phyloP scores from a whole-genome alignment of 345 rosid genomes.

The Excoecaria cochinchinensis region DNA sequence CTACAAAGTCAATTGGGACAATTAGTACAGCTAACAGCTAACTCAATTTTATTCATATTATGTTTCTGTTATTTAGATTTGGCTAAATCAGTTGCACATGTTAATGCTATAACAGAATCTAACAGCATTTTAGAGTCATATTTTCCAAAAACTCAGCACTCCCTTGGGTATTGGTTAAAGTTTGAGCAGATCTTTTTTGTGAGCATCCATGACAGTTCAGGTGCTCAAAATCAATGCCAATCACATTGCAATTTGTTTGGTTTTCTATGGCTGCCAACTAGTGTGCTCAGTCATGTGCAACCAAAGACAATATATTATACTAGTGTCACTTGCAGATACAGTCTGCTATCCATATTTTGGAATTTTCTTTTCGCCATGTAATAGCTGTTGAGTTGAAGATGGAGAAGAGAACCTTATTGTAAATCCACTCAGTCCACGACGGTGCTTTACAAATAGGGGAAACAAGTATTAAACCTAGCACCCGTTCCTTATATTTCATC shows the following conservation, averaged over 20 bases:
- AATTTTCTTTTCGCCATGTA: neutral
- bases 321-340: too few relatives aligned
- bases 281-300: neutral
- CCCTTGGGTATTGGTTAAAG: too few relatives aligned
- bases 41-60: too few relatives aligned
- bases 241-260: neutral
- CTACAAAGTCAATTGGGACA: too few relatives aligned
- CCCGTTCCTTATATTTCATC: slow-evolving; percentile 55
- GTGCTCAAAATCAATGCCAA: neutral
- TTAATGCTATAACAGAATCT: too few relatives aligned
- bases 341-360: neutral
- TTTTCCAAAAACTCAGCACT: too few relatives aligned
- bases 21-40: too few relatives aligned
- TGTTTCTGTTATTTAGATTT: too few relatives aligned
- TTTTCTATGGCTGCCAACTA: neutral
- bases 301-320: neutral
- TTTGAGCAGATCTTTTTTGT: neutral
- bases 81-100: too few relatives aligned
- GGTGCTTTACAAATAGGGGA: slow-evolving; percentile 69
- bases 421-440: slow-evolving; percentile 71
- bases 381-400: neutral
- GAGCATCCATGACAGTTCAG: neutral
- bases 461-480: slow-evolving; percentile 59
- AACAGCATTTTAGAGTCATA: too few relatives aligned
- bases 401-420: slow-evolving; percentile 50